These are phyloP conservation scores for Pyrenopolyporus hunteri DNA, from an alignment of 495 filamentous ascomycete genomes.

Conservation along the genomic window DNA sequence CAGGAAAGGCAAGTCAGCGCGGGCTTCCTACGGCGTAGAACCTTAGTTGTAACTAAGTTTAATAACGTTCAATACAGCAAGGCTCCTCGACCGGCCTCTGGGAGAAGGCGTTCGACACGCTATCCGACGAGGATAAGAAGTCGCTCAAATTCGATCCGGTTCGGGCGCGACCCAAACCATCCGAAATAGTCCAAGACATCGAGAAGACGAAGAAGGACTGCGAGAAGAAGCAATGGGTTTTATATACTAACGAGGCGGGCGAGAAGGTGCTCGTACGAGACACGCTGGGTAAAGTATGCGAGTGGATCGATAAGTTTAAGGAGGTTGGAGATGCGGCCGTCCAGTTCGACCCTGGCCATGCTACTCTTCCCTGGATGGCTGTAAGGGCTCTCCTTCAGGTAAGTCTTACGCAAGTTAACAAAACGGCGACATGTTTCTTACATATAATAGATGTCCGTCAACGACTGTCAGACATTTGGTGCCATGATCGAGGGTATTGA, in stretches of 20 bases:
- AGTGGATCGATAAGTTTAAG: conserved; percentile 1
- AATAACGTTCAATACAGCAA: not conserved
- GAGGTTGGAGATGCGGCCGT: not conserved
- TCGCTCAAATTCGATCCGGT: not conserved
- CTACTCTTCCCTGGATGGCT: not conserved
- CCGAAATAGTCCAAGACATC: not conserved
- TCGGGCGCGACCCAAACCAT: not conserved
- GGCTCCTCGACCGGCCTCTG: not conserved
- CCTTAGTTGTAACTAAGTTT: not conserved
- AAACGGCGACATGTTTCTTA: not conserved
- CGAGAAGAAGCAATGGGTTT: conserved; percentile 2
- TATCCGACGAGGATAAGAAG: not conserved
- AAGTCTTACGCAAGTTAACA: not conserved
- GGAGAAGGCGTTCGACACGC: not conserved
- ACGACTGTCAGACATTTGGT: conserved; percentile 1
- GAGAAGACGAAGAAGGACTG: conserved; percentile 1
- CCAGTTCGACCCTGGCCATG: conserved; percentile 1
- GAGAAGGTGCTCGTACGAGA: not conserved
- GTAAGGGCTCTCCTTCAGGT: not conserved
- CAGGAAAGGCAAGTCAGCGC: not conserved
- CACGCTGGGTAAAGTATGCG: not conserved
- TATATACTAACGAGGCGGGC: not conserved
- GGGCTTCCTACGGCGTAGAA: not conserved
- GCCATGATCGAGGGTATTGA: not conserved
- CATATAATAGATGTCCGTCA: not conserved